These are phyloP conservation scores for Hapsidospora chrysogenum DNA, from an alignment of 495 filamentous ascomycete genomes.

Conservation along the genomic window DNA sequence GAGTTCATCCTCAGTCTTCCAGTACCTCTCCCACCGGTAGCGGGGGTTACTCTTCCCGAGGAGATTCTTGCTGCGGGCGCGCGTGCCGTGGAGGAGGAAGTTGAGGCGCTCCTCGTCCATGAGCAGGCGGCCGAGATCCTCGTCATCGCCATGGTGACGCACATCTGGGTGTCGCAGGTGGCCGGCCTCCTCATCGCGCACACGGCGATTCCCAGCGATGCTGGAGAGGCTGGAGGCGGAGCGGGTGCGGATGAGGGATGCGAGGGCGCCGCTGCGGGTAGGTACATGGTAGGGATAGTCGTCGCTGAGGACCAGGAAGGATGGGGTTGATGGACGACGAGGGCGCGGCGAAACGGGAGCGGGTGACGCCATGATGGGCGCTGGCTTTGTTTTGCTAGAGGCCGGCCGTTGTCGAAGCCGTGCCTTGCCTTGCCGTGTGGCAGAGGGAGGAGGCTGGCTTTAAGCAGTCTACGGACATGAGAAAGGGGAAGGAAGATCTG, in stretches of 20 bases:
- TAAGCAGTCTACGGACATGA: no score
- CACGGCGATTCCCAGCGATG: neutral
- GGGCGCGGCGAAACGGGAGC: neutral
- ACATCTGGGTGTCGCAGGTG: neutral
- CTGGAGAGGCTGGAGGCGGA: constrained; percentile 6
- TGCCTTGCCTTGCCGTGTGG: no score
- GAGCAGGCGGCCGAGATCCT: constrained; percentile 14
- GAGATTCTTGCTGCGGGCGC: constrained; percentile 61
- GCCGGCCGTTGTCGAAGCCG: no score
- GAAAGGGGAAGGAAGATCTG: no score
- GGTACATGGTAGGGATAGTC: constrained; percentile 8
- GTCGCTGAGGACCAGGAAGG: neutral
- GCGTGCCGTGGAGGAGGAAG: constrained; percentile 41
- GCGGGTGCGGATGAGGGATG: constrained; percentile 19
- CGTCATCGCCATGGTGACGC: constrained; percentile 11
- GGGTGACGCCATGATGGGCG: no score
- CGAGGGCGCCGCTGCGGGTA: constrained; percentile 14
- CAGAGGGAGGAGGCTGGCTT: no score
- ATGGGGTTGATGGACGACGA: neutral
- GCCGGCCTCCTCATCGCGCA: constrained; percentile 12
- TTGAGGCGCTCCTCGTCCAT: constrained; percentile 32
- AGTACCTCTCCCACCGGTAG: constrained; percentile 61
- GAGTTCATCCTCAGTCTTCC: constrained; percentile 51
- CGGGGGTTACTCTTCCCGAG: constrained; percentile 63
- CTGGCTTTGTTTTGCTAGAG: no score